Evolutionary conservation across 208 protist genomes (phyloP).

Genomic region (Crithidia acanthocephali): DNA sequence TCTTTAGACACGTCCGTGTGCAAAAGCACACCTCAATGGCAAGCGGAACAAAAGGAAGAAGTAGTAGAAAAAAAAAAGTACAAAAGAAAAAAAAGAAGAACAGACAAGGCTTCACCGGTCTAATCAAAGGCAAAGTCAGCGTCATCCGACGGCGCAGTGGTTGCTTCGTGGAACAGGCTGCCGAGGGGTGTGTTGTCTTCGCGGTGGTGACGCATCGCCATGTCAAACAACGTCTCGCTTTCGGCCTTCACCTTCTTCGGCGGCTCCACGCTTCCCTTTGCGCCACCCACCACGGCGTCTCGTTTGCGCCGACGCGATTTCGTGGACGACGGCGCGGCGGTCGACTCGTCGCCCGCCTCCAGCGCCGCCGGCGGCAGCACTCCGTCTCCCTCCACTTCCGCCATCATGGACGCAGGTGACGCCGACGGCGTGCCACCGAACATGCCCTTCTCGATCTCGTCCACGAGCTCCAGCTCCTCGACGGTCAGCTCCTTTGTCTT

Average conservation of each 20-base stretch:
- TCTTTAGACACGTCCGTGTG: too few relatives aligned
- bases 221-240: slow-evolving; percentile 41
- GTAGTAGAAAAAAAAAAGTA: too few relatives aligned
- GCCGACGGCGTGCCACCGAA: slow-evolving; percentile 16
- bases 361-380: slow-evolving; percentile 11
- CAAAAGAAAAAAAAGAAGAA: too few relatives aligned
- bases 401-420: not conserved
- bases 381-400: slow-evolving; percentile 2
- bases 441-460: slow-evolving; percentile 54
- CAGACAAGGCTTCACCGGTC: not conserved
- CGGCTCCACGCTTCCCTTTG: not conserved
- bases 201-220: slow-evolving; percentile 22
- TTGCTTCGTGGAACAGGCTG: slow-evolving; percentile 2
- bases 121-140: slow-evolving; percentile 32
- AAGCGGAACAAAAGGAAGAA: too few relatives aligned
- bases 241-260: slow-evolving; percentile 2
- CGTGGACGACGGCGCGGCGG: slow-evolving; percentile 11
- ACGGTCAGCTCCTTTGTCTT: slow-evolving; percentile 26
- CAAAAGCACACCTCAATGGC: too few relatives aligned
- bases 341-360: slow-evolving; percentile 18
- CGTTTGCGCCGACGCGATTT: slow-evolving; percentile 23
- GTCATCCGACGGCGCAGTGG: slow-evolving; percentile 8
- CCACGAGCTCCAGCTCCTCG: slow-evolving; percentile 59
- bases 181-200: slow-evolving; percentile 18
- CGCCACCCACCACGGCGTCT: not conserved